These are phyloP conservation scores for Atkinsonella texensis DNA, from an alignment of 2,329 filamentous ascomycete genomes.

Conservation along the genomic window DNA sequence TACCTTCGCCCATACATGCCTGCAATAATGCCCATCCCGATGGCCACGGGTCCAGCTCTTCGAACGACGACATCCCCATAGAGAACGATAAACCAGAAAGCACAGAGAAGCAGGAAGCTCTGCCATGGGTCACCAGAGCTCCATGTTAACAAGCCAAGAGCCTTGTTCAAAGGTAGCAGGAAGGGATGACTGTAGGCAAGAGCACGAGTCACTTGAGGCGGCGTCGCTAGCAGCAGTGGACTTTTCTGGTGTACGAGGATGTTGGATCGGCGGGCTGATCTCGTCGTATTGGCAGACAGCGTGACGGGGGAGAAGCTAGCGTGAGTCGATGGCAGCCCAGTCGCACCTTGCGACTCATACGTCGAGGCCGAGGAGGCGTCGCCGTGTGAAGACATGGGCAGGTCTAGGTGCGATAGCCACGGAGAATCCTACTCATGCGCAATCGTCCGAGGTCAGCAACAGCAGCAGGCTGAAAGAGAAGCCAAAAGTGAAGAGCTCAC, in stretches of 20 bases:
- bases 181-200: slow-evolving; percentile 95
- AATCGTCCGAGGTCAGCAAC: slow-evolving; percentile 3
- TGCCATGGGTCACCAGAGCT: slow-evolving; percentile 91
- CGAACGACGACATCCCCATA: slow-evolving; percentile 79
- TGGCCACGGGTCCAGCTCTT: slow-evolving; percentile 69
- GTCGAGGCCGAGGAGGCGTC: slow-evolving; percentile 22
- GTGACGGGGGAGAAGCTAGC: slow-evolving; percentile 84
- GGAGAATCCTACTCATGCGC: slow-evolving; percentile 25
- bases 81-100: slow-evolving; percentile 75
- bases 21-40: slow-evolving; percentile 67
- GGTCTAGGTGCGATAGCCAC: slow-evolving; percentile 37
- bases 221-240: slow-evolving; percentile 81
- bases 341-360: slow-evolving; percentile 20
- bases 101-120: slow-evolving; percentile 77
- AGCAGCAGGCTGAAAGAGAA: slow-evolving; percentile 5
- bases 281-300: slow-evolving; percentile 51
- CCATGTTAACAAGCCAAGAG: slow-evolving; percentile 83
- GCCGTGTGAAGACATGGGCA: slow-evolving; percentile 27
- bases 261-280: slow-evolving; percentile 62
- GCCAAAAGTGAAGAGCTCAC: neutral
- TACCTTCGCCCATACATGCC: slow-evolving; percentile 90
- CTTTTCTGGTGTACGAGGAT: slow-evolving; percentile 97
- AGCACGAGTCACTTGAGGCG: slow-evolving; percentile 85
- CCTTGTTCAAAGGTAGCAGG: slow-evolving; percentile 73
- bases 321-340: slow-evolving; percentile 54